Evolutionary conservation across 1,139 yeast genomes (phyloP), one percentile per base, ranked within the genome.

Genomic region (Lodderomyces margitis): DNA sequence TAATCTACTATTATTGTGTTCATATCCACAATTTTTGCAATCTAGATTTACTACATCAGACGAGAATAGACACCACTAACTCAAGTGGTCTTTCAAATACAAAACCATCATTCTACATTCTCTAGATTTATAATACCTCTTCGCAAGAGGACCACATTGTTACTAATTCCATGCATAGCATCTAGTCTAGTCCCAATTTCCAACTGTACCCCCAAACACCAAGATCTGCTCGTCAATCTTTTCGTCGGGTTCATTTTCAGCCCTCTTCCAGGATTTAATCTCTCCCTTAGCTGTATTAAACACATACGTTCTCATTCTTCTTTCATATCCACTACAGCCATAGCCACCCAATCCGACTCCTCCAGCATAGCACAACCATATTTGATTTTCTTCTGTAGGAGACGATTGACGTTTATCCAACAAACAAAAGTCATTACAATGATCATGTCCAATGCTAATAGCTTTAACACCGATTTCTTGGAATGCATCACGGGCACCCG

Each of bases 351-450:
- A 94, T 4, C 98, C 98, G 2, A 77, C 74, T 1, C 84, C 96
- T 32, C 98, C 98, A 2, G 96, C 98, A 55, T 87, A 88, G 56
- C 98, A 92, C 34, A 91, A 66, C 95, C 96, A 87, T 28, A 87
- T 65, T 36, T 74, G 71, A 37, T 73, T 67, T 20, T 58, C 59
- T 12, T 57, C 47, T 40, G 54, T 45, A 4, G 20, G 35, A 8
- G 11, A 23, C 14, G 23, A 21, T 12, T 41, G 31, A 11, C 31
- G 31, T 8, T 59, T 50, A 49, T 81, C 83, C 41, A 69, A 64
- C 34, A 86, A 64, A 61, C 98, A 92, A 58, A 78, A 92, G 57
- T 92, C 98, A 58, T 92, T 92, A 51, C 88, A 86, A 58, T 92
- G 98, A 57, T 92, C 98, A 59, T 92, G 98, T 0, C 98, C 98